Conservation (phyloP, 305 asterid species). For the Solanum chacoense region DNA sequence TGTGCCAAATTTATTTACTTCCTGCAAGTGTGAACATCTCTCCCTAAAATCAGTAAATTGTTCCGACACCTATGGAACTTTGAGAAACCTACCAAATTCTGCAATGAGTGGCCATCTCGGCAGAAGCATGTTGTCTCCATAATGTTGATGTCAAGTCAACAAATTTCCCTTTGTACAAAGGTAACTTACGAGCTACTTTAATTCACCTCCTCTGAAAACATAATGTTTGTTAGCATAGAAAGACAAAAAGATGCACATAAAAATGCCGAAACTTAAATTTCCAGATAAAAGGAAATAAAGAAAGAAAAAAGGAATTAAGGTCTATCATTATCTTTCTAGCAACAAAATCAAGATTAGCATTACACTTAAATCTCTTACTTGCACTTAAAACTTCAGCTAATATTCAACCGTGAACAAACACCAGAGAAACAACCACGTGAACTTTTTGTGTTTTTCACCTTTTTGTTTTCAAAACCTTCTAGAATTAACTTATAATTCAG, state of each 20-base stretch:
- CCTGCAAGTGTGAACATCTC: background rate
- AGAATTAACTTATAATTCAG: background rate
- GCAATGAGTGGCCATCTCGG: conserved; percentile 2
- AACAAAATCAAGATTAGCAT: background rate
- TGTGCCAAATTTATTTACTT: background rate
- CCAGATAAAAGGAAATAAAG: background rate
- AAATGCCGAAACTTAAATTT: background rate
- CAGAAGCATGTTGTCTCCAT: conserved; percentile 14
- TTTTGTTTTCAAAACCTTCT: background rate
- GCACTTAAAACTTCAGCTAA: background rate
- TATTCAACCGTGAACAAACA: background rate
- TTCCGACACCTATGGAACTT: background rate
- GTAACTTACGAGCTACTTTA: conserved; percentile 3
- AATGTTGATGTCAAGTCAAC: conserved; percentile 15
- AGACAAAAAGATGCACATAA: background rate
- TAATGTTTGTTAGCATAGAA: background rate
- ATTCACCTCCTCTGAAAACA: conserved; percentile 1
- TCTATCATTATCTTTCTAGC: background rate
- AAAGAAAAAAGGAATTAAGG: background rate
- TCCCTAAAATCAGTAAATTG: background rate
- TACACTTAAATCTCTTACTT: background rate
- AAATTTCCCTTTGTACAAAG: conserved; percentile 11
- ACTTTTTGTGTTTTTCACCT: background rate
- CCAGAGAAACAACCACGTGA: background rate
- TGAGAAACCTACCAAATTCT: conserved; percentile 16